Conservation (phyloP, 495 filamentous ascomycete genomes). For the Aspergillus steynii region DNA sequence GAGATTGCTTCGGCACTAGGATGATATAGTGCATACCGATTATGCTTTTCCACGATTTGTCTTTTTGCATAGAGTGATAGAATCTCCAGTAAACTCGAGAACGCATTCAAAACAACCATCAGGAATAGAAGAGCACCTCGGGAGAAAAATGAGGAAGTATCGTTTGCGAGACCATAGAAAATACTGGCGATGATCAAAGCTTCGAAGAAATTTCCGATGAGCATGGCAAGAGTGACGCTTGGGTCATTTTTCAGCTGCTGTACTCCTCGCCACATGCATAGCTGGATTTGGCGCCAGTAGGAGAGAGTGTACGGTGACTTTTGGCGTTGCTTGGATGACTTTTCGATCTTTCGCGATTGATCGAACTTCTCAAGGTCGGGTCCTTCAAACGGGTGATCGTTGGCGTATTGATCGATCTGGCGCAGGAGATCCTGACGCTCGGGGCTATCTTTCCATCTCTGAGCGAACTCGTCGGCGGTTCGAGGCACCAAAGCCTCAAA, state of each 20-base stretch:
- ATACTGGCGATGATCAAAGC: slow-evolving; percentile 75
- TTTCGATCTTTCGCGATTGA: slow-evolving; percentile 20
- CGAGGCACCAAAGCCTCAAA: slow-evolving; percentile 61
- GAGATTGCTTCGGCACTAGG: slow-evolving; percentile 56
- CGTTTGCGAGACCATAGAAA: slow-evolving; percentile 69
- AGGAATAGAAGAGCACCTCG: slow-evolving; percentile 84
- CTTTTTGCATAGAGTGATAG: slow-evolving; percentile 54
- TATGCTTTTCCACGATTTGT: slow-evolving; percentile 62
- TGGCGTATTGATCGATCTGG: slow-evolving; percentile 47
- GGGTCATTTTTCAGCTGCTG: slow-evolving; percentile 62
- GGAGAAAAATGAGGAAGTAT: slow-evolving; percentile 68
- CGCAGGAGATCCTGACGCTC: slow-evolving; percentile 43
- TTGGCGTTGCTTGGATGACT: slow-evolving; percentile 25
- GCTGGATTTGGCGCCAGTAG: slow-evolving; percentile 33
- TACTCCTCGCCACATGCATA: slow-evolving; percentile 43
- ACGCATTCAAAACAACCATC: slow-evolving; percentile 79
- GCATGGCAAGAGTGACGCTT: slow-evolving; percentile 59
- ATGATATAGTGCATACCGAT: slow-evolving; percentile 60
- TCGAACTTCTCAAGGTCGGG: slow-evolving; percentile 20
- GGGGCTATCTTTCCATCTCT: slow-evolving; percentile 48
- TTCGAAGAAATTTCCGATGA: slow-evolving; percentile 71
- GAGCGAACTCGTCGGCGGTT: slow-evolving; percentile 64
- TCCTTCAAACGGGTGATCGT: slow-evolving; percentile 24
- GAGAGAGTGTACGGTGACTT: slow-evolving; percentile 39
- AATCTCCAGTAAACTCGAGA: slow-evolving; percentile 70